Evolutionary conservation across 1,284 basidiomycete genomes (phyloP), one percentile per base, ranked within the genome.

Genomic region (Grifola frondosa): DNA sequence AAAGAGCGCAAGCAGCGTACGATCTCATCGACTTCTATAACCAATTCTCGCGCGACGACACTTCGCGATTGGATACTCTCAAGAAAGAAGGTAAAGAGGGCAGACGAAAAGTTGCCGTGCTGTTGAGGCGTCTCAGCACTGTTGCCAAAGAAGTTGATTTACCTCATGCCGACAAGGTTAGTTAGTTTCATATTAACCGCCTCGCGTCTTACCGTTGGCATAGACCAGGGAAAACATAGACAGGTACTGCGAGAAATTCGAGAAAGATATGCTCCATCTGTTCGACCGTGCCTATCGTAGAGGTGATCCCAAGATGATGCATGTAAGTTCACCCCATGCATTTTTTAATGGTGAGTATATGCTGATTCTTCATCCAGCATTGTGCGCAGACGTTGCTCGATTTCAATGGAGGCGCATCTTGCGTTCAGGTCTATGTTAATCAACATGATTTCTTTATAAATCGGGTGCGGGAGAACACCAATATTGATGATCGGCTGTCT

Each of bases 361-460:
- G 12, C 30, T 44, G 9, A 49, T 33, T 39, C n/a, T 35, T 24
- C 17, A 25, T 39, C 30, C 53, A 97, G 91, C 97, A 99, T 62
- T 98, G 96, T 60, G 96, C 97, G 2, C 91, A 95, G 69, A 97
- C 94, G 3, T 71, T 99, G 4, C 80, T 97, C 32, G 96, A 97
- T 61, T 99, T 99, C 73, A 99, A 99, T 57, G 97, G 97, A 4
- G 97, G 97, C 9, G 78, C 88, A 28, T 95, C 92, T 5, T 99
- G 96, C 61, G 91, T 99, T 5, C 95, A 98, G 66, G 92, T 99
- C 22, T 99, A 99, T 61, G 97, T 99, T 50, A 99, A 99, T 59
- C 97, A 99, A 66, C 97, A 99, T 61, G 97, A 99, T 64, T 98
- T 98, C 72, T 98, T 98, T 73, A 97, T 97, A 62, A 96, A 97